A percentile compares a stretch with the other conserved stretches of the same genome.
These are phyloP conservation scores for Coniferiporia weirii DNA, from an alignment of 1,284 basidiomycete genomes.

Conservation along the genomic window DNA sequence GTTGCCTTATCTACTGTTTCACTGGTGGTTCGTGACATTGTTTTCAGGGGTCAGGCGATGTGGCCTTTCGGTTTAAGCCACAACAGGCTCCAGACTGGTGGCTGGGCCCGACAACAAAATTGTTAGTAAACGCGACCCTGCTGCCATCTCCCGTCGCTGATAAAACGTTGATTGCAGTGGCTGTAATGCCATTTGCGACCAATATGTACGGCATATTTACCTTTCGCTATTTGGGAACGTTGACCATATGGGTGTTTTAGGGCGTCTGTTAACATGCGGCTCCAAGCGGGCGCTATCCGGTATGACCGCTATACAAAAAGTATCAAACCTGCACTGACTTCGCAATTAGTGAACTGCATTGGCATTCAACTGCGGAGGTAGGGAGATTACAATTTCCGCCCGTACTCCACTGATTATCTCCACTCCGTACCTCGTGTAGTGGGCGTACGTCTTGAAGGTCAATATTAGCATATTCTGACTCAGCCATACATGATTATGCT, in stretches of 20 bases:
- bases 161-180: conserved; percentile 30
- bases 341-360: conserved; percentile 59
- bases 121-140: conserved; percentile 30
- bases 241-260: conserved; percentile 28
- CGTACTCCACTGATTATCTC: conserved; percentile 25
- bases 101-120: conserved; percentile 71
- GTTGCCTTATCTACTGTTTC: conserved; percentile 23
- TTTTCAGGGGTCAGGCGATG: conserved; percentile 52
- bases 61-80: conserved; percentile 69
- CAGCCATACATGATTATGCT: not conserved
- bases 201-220: conserved; percentile 30
- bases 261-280: conserved; percentile 67
- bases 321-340: not conserved
- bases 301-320: conserved; percentile 25
- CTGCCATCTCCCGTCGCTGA: not conserved
- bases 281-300: conserved; percentile 61
- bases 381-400: conserved; percentile 13
- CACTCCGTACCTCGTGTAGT: conserved; percentile 35
- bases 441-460: conserved; percentile 63
- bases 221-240: not conserved
- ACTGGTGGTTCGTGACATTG: not conserved
- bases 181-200: conserved; percentile 56
- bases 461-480: conserved; percentile 9
- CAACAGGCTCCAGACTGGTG: conserved; percentile 64
- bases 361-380: conserved; percentile 67